These are phyloP conservation scores for Primulina huaijiensis DNA, from an alignment of 257 asterid genomes.

Conservation along the genomic window DNA sequence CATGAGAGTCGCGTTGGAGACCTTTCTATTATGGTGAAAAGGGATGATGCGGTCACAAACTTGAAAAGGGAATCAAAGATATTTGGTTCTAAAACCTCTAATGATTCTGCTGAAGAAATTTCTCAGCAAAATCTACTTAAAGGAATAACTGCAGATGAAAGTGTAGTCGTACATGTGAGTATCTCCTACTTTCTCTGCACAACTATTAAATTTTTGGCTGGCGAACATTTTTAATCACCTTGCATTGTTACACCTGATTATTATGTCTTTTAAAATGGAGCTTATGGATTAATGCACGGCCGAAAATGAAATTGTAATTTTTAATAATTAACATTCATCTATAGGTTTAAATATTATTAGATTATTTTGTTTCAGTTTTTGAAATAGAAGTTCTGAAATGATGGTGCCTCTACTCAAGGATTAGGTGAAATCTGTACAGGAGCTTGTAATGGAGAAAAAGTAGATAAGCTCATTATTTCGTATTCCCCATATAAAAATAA, in stretches of 20 bases:
- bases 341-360: neutral
- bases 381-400: neutral
- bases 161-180: conserved; percentile 84
- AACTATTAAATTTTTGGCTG: conserved; percentile 1
- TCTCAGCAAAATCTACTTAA: conserved; percentile 73
- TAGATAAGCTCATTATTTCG: no score
- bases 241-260: conserved; percentile 14
- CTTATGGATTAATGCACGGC: neutral
- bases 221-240: conserved; percentile 4
- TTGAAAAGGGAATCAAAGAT: conserved; percentile 52
- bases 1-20: conserved; percentile 68
- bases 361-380: neutral
- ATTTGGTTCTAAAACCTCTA: conserved; percentile 37
- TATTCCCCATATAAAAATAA: no score
- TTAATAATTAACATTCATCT: no score
- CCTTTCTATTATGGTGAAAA: conserved; percentile 60
- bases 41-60: conserved; percentile 63
- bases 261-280: neutral
- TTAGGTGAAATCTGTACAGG: neutral
- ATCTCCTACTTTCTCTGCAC: conserved; percentile 24
- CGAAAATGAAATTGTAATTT: no score
- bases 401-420: neutral
- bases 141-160: conserved; percentile 95
- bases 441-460: neutral
- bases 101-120: conserved; percentile 51